phyloP scores from a whole-genome alignment of 129 eudicot genomes.

The Lonicera japonica region DNA sequence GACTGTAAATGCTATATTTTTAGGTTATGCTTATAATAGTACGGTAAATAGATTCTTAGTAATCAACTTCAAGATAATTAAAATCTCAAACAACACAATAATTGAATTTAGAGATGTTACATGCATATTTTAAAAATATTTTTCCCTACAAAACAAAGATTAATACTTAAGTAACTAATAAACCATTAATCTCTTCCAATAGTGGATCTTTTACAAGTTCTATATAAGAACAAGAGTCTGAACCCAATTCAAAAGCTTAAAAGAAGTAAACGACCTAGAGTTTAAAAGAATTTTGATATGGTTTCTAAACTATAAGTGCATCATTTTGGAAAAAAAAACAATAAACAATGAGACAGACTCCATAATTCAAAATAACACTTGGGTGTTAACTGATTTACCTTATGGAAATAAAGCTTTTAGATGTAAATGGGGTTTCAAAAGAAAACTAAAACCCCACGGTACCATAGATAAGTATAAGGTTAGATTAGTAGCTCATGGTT shows the following conservation, averaged over 20 bases:
- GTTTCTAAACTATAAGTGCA: slow-evolving; percentile 1
- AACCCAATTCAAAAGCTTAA: background rate
- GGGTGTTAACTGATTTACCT: background rate
- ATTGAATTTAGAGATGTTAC: background rate
- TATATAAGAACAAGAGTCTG: background rate
- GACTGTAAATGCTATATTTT: background rate
- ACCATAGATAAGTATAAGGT: background rate
- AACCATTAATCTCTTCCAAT: background rate
- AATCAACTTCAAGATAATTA: background rate
- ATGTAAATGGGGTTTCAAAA: background rate
- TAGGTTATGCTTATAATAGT: slow-evolving; percentile 3
- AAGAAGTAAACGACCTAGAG: slow-evolving; percentile 2
- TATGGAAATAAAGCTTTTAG: background rate
- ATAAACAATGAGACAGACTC: background rate
- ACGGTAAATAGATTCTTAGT: background rate
- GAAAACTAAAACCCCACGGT: background rate
- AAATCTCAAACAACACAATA: background rate
- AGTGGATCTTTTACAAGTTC: background rate
- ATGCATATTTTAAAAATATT: slow-evolving; percentile 1
- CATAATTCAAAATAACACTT: background rate
- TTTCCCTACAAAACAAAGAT: background rate
- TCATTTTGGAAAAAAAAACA: background rate
- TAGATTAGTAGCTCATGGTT: background rate
- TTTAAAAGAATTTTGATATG: slow-evolving; percentile 3
- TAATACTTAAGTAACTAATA: too few species aligned